Base-by-base conservation (phyloP, 2,329 filamentous ascomycete species). In the Pseudopithomyces maydicus region DNA sequence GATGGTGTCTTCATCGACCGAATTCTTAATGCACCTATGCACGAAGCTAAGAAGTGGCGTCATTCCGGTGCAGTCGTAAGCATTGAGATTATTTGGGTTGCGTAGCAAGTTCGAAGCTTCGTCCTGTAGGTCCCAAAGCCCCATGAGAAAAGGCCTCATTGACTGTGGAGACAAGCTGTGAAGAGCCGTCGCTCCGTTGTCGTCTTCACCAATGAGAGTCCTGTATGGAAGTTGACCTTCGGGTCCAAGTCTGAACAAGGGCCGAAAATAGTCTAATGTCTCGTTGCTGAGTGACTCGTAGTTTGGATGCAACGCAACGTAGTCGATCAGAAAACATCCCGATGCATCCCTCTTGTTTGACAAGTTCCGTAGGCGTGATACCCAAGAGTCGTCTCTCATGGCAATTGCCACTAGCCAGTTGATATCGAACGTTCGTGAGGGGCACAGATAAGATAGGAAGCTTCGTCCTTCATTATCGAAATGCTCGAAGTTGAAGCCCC, bases 381-480 rank as follows among this genome's bases (percentile, higher is more conserved):
- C 29, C 49, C 49, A 52, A 20, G 15, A 20, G 22, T 6, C 2
- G 14, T 20, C 38, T 11, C 17, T 26, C 15, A n/a, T 42, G 11
- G 49, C 35, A 15, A 41, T 19, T 3, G n/a, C 7, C 20, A 23
- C 4, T 22, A 50, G 23, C 45, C 44, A 55, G 19, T 44, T 23
- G 19, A 55, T 11, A n/a, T 47, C 14, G 32, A 55, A 55, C 15
- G 15, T 42, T 12, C 35, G 44, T 3, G 6, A 26, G n/a, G 43
- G 44, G 32, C 43, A 42, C 12, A 55, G 22, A 17, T 49, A 49
- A 6, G 41, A 17, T 3, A 55, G 36, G 19, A 49, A 48, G 26
- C 38, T 33, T 32, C 52, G 52, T 38, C 52, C 52, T 11, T 49
- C 32, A 19, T 55, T 44, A 43, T 55, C 52, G 11, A 45, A 11